A percentile compares a stretch with the other conserved stretches of the same genome.
Conservation (phyloP, 164 flowering plant species). For the Magnolia kwangsiensis region DNA sequence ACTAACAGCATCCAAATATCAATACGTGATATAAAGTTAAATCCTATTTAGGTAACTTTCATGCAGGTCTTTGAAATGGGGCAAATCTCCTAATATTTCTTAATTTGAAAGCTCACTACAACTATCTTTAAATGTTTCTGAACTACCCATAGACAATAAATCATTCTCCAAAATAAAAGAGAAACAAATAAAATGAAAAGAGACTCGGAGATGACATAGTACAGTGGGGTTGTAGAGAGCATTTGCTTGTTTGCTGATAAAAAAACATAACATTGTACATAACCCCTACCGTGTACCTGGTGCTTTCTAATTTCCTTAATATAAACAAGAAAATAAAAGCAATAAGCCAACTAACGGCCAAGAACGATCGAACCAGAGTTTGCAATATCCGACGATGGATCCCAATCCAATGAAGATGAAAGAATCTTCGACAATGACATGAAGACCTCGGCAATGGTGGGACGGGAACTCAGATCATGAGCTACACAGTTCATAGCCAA, state of each 20-base stretch:
- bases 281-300: neutral
- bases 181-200: neutral
- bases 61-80: too few relatives aligned
- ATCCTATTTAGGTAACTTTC: too few relatives aligned
- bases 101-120: too few relatives aligned
- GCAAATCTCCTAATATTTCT: too few relatives aligned
- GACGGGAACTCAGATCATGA: slow-evolving; percentile 46
- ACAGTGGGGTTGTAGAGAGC: neutral
- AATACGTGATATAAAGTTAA: too few relatives aligned
- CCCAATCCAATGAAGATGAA: slow-evolving; percentile 66
- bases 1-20: too few relatives aligned
- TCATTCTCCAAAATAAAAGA: neutral
- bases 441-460: slow-evolving; percentile 42
- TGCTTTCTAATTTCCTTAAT: neutral
- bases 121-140: too few relatives aligned
- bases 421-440: slow-evolving; percentile 48
- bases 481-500: slow-evolving; percentile 55
- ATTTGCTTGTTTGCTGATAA: neutral
- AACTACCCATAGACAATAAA: neutral
- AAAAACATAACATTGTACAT: neutral
- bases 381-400: slow-evolving; percentile 48
- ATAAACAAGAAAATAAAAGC: neutral
- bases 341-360: slow-evolving; percentile 3
- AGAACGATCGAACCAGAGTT: slow-evolving; percentile 31
- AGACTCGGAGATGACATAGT: neutral